phyloP scores from a whole-genome alignment of 768 basidiomycete species.

The Serendipita sp. region DNA sequence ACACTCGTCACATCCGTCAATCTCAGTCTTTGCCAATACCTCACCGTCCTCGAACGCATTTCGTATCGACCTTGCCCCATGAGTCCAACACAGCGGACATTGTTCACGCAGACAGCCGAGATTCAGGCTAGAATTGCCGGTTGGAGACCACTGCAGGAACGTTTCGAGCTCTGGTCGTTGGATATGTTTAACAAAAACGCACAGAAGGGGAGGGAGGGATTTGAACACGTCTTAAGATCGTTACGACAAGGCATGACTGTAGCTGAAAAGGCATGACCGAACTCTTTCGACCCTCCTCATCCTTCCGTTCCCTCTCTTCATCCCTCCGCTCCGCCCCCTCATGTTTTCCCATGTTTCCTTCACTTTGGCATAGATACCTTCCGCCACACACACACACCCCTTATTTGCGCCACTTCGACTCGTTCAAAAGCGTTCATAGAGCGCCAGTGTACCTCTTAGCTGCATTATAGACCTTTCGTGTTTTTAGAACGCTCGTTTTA shows the following conservation, averaged over 20 bases:
- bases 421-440: neutral
- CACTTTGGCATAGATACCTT: neutral
- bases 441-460: neutral
- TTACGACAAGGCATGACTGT: constrained; percentile 19
- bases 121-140: constrained; percentile 67
- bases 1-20: constrained; percentile 85
- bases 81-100: constrained; percentile 31
- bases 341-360: neutral
- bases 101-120: constrained; percentile 81
- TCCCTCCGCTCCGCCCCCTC: neutral
- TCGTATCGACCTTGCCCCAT: constrained; percentile 58
- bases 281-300: neutral
- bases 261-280: neutral
- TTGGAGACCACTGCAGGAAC: constrained; percentile 68
- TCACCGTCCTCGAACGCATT: constrained; percentile 81
- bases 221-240: constrained; percentile 71
- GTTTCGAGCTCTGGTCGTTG: constrained; percentile 70
- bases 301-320: neutral
- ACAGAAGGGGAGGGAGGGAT: constrained; percentile 70
- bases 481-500: neutral
- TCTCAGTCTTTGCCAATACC: constrained; percentile 86
- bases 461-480: neutral
- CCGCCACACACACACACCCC: neutral
- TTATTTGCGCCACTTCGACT: neutral
- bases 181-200: constrained; percentile 89